Percentiles rank a stretch among this genome's conserved stretches.
phyloP scores from a whole-genome alignment of 805 yeast genomes.

The Yarrowia sp. region DNA sequence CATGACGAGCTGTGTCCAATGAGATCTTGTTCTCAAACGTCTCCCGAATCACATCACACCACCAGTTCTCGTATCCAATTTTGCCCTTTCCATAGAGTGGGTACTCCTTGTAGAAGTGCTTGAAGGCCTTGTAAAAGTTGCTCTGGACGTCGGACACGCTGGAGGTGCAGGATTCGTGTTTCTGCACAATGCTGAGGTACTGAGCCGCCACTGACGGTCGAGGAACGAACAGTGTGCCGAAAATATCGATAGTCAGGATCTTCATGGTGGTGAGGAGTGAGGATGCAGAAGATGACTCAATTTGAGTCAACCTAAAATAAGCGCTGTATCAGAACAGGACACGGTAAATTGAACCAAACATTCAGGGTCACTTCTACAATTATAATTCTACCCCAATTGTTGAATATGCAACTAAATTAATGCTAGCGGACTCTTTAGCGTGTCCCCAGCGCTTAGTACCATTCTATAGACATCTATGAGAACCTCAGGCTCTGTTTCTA shows the following conservation, averaged over 20 bases:
- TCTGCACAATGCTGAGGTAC: background rate
- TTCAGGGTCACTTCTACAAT: too few relatives aligned
- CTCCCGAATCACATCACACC: background rate
- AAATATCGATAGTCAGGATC: constrained; percentile 7
- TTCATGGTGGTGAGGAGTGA: background rate
- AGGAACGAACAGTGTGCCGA: constrained; percentile 15
- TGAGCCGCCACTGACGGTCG: constrained; percentile 13
- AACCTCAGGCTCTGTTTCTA: too few relatives aligned
- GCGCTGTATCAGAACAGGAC: too few relatives aligned
- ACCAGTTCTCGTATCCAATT: background rate
- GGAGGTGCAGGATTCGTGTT: background rate
- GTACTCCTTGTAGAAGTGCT: background rate
- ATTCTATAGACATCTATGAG: too few relatives aligned
- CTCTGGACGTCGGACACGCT: background rate
- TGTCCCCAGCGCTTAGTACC: too few relatives aligned
- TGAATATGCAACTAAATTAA: too few relatives aligned
- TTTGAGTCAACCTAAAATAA: background rate
- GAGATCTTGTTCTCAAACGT: background rate
- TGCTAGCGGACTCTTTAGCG: too few relatives aligned
- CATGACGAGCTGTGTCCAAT: background rate
- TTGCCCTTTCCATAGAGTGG: background rate
- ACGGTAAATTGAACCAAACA: too few relatives aligned
- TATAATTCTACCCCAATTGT: too few relatives aligned
- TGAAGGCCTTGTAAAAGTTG: background rate
- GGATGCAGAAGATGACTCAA: background rate